Base-by-base conservation (phyloP, 179 eudicot species). In the Beta lomatogona region DNA sequence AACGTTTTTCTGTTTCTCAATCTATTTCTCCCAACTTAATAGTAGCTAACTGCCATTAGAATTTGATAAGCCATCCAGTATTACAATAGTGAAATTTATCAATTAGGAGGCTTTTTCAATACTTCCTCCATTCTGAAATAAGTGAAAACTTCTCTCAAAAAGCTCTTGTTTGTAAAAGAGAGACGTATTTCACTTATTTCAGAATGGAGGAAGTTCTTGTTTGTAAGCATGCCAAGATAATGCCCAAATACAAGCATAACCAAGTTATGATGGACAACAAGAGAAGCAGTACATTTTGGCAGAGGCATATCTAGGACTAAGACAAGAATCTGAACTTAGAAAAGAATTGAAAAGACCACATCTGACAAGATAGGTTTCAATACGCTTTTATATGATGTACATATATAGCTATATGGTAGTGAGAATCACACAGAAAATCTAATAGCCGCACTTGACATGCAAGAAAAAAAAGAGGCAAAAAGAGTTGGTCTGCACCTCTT, bases 401-500 rank as follows among this genome's bases (percentile, higher is more conserved):
- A 67, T 14, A 67, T 16, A 28, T 64, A 28, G 10, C 4, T 31
- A 48, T 48, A 48, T 6, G 53, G 9, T 2, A 48, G 7, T 31
- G 54, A 48, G 36, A 68, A 18, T 25, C 52, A 13, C 46, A 18
- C 31, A 45, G 16, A 9, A 19, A 46, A 45, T 52, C 18, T 25
- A 0, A 60, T 21, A 9, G 28, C 15, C 41, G 6, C 18, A 44
- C 65, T 7, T 46, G 45, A 71, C 15, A 21, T 44, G 18, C n/a
- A 4, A 19, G 2, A 70, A 31, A 72, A 74, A 13, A 70, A 31
- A 72, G n/a, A 74, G 22, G 45, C 11, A 13, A 52, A 22, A 21
- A 10, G 19, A 73, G 7, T n/a, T n/a, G 16, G 9, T 61, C 6
- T 55, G 61, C 45, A 92, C 97, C 91, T 91, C 91, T 81, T 89